Evolutionary conservation across 2,329 filamentous ascomycete genomes (phyloP).

Genomic region (Diaporthe nobilis): DNA sequence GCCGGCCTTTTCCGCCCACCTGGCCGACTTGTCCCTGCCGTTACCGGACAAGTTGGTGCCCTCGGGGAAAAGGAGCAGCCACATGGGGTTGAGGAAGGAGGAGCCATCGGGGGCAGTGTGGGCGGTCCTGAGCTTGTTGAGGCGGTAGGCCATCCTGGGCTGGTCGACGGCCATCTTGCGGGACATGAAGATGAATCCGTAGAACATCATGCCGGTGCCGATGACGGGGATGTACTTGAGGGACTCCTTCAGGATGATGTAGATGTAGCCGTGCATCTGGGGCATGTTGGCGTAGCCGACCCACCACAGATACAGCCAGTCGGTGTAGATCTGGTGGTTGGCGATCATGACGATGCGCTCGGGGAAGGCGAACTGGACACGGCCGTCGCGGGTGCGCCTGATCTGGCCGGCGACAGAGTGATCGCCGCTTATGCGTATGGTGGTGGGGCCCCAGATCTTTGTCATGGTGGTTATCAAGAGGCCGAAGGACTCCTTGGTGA

Average conservation of each 20-base stretch:
- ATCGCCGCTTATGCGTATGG: conserved; percentile 87
- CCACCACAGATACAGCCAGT: conserved; percentile 96
- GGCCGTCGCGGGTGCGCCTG: conserved; percentile 76
- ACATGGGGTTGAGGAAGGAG: conserved; percentile 82
- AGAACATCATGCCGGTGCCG: conserved; percentile 86
- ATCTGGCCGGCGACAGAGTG: conserved; percentile 84
- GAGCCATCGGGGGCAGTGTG: conserved; percentile 68
- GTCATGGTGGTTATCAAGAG: conserved; percentile 84
- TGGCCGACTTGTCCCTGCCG: conserved; percentile 77
- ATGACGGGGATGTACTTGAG: conserved; percentile 85
- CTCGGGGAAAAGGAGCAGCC: conserved; percentile 89
- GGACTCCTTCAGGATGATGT: conserved; percentile 92
- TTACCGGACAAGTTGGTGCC: conserved; percentile 85
- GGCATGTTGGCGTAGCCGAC: conserved; percentile 84
- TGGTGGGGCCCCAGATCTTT: conserved; percentile 88
- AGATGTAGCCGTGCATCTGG: conserved; percentile 86
- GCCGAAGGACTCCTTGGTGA: conserved; percentile 88
- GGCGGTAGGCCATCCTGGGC: conserved; percentile 79
- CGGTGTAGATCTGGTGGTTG: conserved; percentile 93
- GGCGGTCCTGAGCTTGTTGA: conserved; percentile 76
- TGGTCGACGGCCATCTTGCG: conserved; percentile 88
- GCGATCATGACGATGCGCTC: conserved; percentile 87
- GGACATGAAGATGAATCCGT: conserved; percentile 93
- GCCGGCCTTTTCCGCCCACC: conserved; percentile 83
- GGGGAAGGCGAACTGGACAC: conserved; percentile 83